Conservation (phyloP, 176 grass and related monocot genomes). For the Eremochloa ophiuroides region DNA sequence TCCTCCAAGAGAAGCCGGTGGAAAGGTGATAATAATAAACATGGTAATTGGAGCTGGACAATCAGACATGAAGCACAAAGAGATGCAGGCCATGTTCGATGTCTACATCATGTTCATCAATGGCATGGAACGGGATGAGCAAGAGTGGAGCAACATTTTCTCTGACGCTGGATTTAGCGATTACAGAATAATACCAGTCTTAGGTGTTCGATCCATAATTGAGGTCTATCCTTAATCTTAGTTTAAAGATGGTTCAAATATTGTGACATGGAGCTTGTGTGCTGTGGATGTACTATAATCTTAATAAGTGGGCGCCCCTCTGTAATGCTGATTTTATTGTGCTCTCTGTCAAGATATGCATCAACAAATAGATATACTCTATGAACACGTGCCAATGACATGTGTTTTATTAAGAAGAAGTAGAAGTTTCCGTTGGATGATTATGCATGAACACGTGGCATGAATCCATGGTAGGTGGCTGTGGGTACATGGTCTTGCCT, state of each 20-base stretch:
- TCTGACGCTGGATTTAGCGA: neutral
- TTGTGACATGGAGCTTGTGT: neutral
- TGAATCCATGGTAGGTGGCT: no score
- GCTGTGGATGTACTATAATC: neutral
- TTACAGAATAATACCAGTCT: neutral
- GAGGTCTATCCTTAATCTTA: neutral
- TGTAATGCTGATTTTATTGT: neutral
- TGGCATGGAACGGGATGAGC: neutral
- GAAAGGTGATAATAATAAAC: conserved; percentile 8
- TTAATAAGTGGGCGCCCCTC: neutral
- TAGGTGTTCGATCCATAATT: conserved; percentile 1
- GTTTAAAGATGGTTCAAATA: neutral
- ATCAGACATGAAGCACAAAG: neutral
- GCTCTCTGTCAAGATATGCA: neutral
- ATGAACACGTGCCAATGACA: no score
- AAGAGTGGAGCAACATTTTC: neutral
- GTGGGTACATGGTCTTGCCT: no score
- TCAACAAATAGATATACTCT: no score
- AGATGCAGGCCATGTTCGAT: neutral
- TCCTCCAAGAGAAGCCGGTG: neutral
- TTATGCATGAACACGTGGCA: no score
- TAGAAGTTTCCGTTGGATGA: no score
- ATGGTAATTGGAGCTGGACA: neutral
- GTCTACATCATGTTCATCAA: neutral
- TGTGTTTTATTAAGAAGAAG: no score